Percentiles rank a stretch among this genome's conserved stretches.
phyloP scores from a whole-genome alignment of 306 rosid species.

The Cucurbita argyrosperma region DNA sequence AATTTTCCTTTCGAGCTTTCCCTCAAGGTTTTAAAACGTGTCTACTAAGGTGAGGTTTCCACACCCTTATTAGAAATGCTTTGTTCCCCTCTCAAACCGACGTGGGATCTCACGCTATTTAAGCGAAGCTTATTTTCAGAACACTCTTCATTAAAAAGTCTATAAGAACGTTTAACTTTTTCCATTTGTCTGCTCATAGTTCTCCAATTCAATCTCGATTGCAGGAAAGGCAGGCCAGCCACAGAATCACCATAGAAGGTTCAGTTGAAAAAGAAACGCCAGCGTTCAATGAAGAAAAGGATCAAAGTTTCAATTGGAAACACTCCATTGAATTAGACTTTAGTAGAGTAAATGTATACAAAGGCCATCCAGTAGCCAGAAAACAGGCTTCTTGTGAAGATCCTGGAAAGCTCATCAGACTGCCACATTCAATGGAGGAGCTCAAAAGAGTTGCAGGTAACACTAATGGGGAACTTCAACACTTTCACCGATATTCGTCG shows the following conservation, averaged over 20 bases:
- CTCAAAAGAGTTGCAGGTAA: conserved; percentile 73
- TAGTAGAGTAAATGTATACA: conserved; percentile 60
- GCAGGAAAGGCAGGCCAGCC: conserved; percentile 37
- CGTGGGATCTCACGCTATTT: no score
- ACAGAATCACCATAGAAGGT: conserved; percentile 37
- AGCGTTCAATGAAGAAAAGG: conserved; percentile 13
- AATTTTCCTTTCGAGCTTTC: no score
- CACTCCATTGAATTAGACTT: conserved; percentile 13
- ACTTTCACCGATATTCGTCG: no score
- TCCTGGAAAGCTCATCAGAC: conserved; percentile 60
- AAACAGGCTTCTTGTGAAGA: conserved; percentile 30
- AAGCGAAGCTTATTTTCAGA: no score
- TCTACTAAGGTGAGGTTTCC: no score
- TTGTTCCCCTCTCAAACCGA: no score
- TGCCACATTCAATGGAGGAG: conserved; percentile 63
- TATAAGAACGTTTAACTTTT: not conserved
- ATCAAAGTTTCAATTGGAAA: conserved; percentile 16
- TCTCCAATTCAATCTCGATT: not conserved
- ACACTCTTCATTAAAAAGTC: no score
- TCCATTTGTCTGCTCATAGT: not conserved
- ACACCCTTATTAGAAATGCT: no score
- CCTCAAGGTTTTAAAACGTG: no score
- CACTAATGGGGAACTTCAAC: not conserved
- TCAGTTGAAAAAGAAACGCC: conserved; percentile 14
- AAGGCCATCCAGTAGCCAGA: conserved; percentile 55